Percentiles rank a stretch among this genome's conserved stretches.
phyloP scores from a whole-genome alignment of 1,284 basidiomycete genomes.

The Flammula alnicola region DNA sequence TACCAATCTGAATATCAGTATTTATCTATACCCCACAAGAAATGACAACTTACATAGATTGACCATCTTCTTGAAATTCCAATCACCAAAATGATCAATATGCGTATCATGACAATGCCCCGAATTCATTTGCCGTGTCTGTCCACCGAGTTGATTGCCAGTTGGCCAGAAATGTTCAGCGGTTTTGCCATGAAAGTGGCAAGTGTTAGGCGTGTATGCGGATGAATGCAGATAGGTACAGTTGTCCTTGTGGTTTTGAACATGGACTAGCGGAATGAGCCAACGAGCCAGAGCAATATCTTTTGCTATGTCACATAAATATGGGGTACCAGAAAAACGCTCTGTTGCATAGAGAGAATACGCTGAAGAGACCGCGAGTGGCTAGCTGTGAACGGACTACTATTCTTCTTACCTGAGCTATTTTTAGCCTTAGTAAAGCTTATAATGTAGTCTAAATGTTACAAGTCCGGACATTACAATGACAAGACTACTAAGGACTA shows the following conservation, averaged over 20 bases:
- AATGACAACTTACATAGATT: conserved; percentile 7
- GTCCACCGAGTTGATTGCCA: conserved; percentile 28
- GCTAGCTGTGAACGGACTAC: too few species aligned
- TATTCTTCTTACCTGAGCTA: too few species aligned
- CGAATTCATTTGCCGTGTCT: conserved; percentile 37
- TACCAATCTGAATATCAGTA: background rate
- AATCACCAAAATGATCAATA: conserved; percentile 34
- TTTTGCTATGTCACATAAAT: background rate
- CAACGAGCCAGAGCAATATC: background rate
- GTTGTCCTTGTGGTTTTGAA: conserved; percentile 2
- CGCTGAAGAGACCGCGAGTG: too few species aligned
- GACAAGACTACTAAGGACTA: too few species aligned
- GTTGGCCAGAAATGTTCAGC: conserved; percentile 35
- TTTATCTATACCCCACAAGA: background rate
- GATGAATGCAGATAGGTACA: background rate
- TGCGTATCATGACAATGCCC: conserved; percentile 35
- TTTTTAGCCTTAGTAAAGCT: too few species aligned
- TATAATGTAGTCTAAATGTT: too few species aligned
- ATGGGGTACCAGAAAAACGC: background rate
- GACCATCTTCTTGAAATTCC: conserved; percentile 33
- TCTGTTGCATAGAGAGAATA: background rate
- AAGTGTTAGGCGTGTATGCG: background rate
- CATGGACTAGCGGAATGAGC: background rate
- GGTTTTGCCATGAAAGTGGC: conserved; percentile 33
- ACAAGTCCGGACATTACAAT: too few species aligned